Evolutionary conservation across 2,329 filamentous ascomycete species (phyloP).

Genomic region (Exophiala dermatitidis): DNA sequence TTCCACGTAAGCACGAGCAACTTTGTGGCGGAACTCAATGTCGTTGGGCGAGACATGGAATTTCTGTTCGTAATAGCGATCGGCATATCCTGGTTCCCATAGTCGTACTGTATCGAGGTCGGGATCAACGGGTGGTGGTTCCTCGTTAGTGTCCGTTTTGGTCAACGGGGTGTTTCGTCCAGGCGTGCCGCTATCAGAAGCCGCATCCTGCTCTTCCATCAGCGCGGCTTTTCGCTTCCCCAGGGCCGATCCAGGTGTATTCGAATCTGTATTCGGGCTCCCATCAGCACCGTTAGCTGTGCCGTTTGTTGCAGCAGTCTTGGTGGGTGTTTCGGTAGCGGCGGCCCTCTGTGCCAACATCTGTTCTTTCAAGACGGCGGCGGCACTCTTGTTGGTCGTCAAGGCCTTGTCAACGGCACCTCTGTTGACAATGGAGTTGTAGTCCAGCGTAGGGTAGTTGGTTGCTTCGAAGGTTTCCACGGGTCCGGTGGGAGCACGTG

Average conservation of each 20-base stretch:
- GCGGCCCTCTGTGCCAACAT: constrained; percentile 47
- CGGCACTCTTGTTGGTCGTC: constrained; percentile 86
- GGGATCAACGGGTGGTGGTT: constrained; percentile 28
- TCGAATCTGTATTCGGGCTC: not conserved
- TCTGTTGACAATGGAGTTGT: constrained; percentile 81
- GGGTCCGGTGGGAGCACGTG: constrained; percentile 41
- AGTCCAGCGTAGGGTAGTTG: constrained; percentile 53
- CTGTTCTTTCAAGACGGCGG: constrained; percentile 75
- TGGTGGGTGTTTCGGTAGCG: constrained; percentile 25
- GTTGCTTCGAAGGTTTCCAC: constrained; percentile 19
- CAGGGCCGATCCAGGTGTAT: constrained; percentile 45
- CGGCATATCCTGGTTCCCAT: constrained; percentile 93
- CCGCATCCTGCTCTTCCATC: constrained; percentile 50
- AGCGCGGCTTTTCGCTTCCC: constrained; percentile 73
- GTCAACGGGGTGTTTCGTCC: constrained; percentile 51
- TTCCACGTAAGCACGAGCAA: constrained; percentile 86
- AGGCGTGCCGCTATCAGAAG: constrained; percentile 45
- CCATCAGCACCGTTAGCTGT: not conserved
- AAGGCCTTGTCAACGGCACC: constrained; percentile 61
- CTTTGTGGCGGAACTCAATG: constrained; percentile 76
- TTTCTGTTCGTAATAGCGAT: constrained; percentile 95
- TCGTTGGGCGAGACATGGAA: constrained; percentile 78
- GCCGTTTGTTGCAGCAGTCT: not conserved
- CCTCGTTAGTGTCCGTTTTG: constrained; percentile 35
- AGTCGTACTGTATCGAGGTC: constrained; percentile 75